Conservation (phyloP, 108 stramenopile genomes). For the Fistulifera solaris region DNA sequence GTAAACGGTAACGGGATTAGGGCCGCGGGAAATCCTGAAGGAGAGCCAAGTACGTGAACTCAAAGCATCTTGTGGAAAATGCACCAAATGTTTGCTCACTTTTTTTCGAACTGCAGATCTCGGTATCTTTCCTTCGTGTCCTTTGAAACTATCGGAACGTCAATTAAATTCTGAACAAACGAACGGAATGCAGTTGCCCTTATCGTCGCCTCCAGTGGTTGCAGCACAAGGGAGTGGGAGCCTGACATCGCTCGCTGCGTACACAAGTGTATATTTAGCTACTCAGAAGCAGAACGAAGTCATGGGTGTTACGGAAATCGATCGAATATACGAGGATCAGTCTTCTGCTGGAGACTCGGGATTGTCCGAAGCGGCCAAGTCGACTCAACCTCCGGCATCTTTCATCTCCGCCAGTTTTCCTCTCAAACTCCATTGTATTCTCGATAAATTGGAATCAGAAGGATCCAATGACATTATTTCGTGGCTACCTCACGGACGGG, state of each 20-base stretch:
- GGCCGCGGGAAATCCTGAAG: slow-evolving; percentile 70
- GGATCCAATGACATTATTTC: slow-evolving; percentile 34
- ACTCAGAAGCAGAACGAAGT: too few relatives aligned
- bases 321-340: too few relatives aligned
- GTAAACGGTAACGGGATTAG: slow-evolving; percentile 80
- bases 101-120: slow-evolving; percentile 11
- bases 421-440: slow-evolving; percentile 62
- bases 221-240: too few relatives aligned
- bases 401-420: slow-evolving; percentile 28
- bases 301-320: too few relatives aligned
- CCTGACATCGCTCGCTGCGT: too few relatives aligned
- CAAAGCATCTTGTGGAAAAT: too few relatives aligned
- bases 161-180: not conserved
- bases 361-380: not conserved
- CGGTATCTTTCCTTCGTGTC: slow-evolving; percentile 33
- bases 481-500: slow-evolving; percentile 57
- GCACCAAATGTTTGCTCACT: too few relatives aligned
- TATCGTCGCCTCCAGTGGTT: too few relatives aligned
- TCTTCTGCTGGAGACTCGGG: too few relatives aligned
- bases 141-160: not conserved
- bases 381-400: not conserved
- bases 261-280: too few relatives aligned
- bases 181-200: too few relatives aligned
- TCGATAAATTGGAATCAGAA: slow-evolving; percentile 55
- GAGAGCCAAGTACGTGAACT: slow-evolving; percentile 45